Evolutionary conservation across 169 alveolate species (phyloP).

Genomic region (Plasmodium adleri): DNA sequence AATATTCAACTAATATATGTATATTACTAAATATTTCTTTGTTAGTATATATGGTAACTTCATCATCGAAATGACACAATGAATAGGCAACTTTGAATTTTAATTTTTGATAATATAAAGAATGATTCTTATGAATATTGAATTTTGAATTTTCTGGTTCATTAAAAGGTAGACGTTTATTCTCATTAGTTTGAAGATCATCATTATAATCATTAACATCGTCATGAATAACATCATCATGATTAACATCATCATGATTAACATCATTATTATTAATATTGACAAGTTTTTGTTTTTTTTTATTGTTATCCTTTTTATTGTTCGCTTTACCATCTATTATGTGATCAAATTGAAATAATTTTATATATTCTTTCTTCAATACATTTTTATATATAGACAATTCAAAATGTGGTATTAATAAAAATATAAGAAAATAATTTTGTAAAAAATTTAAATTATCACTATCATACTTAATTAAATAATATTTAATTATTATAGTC

Average conservation of each 20-base stretch:
- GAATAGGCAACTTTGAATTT: conserved; percentile 6
- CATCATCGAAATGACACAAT: conserved; percentile 18
- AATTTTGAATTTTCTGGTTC: too few species aligned
- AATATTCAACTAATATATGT: conserved; percentile 25
- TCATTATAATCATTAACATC: neutral
- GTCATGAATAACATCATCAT: neutral
- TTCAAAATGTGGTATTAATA: conserved; percentile 66
- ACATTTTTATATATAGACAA: conserved; percentile 17
- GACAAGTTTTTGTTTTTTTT: neutral
- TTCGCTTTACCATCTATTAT: neutral
- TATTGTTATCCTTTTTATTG: neutral
- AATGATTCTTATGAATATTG: too few species aligned
- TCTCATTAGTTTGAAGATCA: neutral
- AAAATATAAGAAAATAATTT: conserved; percentile 8
- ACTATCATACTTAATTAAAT: neutral
- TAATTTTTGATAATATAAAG: neutral
- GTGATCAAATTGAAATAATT: conserved; percentile 5
- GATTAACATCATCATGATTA: neutral
- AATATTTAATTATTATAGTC: conserved; percentile 10
- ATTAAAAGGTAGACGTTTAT: neutral
- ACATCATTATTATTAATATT: neutral
- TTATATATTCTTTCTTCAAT: conserved; percentile 6
- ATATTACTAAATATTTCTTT: conserved; percentile 28
- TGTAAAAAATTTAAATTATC: neutral
- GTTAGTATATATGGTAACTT: neutral